phyloP scores from a whole-genome alignment of 2,329 filamentous ascomycete species.

The Pseudogymnoascus destructans region DNA sequence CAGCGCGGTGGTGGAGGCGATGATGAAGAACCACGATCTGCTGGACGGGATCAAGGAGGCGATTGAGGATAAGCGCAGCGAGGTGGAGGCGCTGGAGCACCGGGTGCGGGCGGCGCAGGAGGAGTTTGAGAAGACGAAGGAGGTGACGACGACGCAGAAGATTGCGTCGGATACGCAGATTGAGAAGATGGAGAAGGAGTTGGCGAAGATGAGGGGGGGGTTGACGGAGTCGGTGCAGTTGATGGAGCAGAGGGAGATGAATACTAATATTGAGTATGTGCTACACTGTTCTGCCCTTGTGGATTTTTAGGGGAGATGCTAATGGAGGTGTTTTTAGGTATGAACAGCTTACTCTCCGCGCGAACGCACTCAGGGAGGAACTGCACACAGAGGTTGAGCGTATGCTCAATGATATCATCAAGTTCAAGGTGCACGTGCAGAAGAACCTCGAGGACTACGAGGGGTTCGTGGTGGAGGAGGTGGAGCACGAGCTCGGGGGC shows the following conservation, averaged over 20 bases:
- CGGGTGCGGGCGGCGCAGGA: conserved; percentile 78
- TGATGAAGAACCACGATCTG: conserved; percentile 89
- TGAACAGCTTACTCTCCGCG: conserved; percentile 77
- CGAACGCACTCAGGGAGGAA: conserved; percentile 79
- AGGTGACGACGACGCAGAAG: conserved; percentile 75
- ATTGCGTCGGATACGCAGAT: conserved; percentile 84
- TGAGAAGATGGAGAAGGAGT: conserved; percentile 96
- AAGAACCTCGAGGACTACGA: conserved; percentile 89
- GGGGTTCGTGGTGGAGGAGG: conserved; percentile 80
- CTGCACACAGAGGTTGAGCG: conserved; percentile 94
- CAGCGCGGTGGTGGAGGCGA: conserved; percentile 68
- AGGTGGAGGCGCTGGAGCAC: conserved; percentile 86
- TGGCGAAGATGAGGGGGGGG: conserved; percentile 80
- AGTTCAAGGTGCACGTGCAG: conserved; percentile 96
- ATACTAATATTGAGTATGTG: conserved; percentile 82
- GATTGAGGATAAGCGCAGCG: conserved; percentile 86
- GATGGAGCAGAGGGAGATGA: conserved; percentile 92
- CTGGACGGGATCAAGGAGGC: conserved; percentile 92
- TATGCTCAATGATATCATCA: conserved; percentile 93
- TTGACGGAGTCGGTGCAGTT: conserved; percentile 78
- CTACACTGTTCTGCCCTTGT: neutral
- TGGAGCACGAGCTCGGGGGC: conserved; percentile 65
- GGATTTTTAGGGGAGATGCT: conserved; percentile 8
- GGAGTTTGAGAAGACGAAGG: conserved; percentile 87
- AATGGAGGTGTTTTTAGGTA: conserved; percentile 42